Evolutionary conservation across 257 asterid species (phyloP).

Genomic region (Lycium ferocissimum): DNA sequence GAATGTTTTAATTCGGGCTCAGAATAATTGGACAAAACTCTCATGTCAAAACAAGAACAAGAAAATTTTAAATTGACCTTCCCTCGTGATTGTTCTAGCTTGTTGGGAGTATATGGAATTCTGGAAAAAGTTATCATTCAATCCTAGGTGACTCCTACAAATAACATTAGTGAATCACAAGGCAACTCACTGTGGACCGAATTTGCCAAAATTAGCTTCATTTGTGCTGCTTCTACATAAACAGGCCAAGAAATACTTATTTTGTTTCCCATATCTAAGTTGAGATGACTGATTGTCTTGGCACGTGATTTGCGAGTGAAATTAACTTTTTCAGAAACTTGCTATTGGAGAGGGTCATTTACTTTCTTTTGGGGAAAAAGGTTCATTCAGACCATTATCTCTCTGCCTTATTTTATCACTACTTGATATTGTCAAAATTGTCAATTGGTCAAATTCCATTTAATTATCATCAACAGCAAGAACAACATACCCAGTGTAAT

Average conservation of each 20-base stretch:
- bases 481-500: too few species aligned
- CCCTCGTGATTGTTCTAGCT: too few species aligned
- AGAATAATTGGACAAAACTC: too few species aligned
- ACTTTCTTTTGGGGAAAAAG: not conserved
- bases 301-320: not conserved
- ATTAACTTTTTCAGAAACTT: not conserved
- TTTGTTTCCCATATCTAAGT: not conserved
- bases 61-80: too few species aligned
- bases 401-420: not conserved
- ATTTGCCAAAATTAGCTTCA: not conserved
- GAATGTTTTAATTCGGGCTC: too few species aligned
- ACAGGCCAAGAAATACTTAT: not conserved
- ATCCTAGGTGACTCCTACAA: too few species aligned
- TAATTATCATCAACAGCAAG: not conserved
- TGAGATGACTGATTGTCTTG: not conserved
- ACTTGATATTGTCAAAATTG: not conserved
- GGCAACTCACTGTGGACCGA: not conserved
- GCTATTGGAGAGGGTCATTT: not conserved
- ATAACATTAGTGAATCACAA: not conserved
- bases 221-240: not conserved
- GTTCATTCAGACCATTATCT: not conserved
- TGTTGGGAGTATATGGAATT: too few species aligned
- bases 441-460: not conserved
- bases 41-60: too few species aligned
- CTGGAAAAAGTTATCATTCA: too few species aligned